A percentile compares a stretch with the other conserved stretches of the same genome.
Conservation (phyloP, 345 rosid species). For the Citrus trifoliata region DNA sequence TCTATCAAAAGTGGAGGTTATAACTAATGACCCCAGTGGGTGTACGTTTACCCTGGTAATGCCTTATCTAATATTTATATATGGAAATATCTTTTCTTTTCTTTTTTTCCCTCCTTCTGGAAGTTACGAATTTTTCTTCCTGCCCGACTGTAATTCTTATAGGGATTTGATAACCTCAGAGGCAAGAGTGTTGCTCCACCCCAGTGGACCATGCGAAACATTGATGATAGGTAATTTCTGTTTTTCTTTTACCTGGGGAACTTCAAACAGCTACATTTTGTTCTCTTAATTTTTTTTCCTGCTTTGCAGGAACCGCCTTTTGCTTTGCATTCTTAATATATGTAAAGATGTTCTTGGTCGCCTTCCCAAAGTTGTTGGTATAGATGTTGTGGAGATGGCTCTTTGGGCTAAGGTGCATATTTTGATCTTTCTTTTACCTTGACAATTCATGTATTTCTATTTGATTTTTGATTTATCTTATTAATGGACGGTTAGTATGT, state of each 20-base stretch:
- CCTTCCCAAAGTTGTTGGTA: slow-evolving; percentile 84
- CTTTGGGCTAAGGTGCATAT: slow-evolving; percentile 91
- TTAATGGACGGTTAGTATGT: neutral
- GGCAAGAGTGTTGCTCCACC: slow-evolving; percentile 97
- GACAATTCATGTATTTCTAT: neutral
- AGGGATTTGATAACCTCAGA: slow-evolving; percentile 99
- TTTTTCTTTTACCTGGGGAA: neutral
- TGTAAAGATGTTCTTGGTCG: slow-evolving; percentile 76
- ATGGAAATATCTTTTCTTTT: neutral
- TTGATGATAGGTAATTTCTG: slow-evolving; percentile 75
- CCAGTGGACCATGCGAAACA: slow-evolving; percentile 98
- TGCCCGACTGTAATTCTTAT: slow-evolving; percentile 35
- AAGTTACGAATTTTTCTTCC: neutral
- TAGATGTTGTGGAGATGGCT: slow-evolving; percentile 95
- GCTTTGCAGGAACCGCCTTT: slow-evolving; percentile 63
- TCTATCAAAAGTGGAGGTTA: slow-evolving; percentile 92
- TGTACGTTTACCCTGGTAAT: slow-evolving; percentile 93
- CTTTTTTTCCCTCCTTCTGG: neutral
- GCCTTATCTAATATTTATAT: neutral
- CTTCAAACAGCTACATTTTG: neutral
- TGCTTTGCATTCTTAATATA: slow-evolving; percentile 67
- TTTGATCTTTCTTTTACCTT: slow-evolving; percentile 18
- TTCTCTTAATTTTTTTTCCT: slow-evolving; percentile 1
- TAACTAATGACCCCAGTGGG: slow-evolving; percentile 93
- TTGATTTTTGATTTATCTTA: neutral